Evolutionary conservation across 345 rosid species (phyloP).

Genomic region (Brassica cretica): DNA sequence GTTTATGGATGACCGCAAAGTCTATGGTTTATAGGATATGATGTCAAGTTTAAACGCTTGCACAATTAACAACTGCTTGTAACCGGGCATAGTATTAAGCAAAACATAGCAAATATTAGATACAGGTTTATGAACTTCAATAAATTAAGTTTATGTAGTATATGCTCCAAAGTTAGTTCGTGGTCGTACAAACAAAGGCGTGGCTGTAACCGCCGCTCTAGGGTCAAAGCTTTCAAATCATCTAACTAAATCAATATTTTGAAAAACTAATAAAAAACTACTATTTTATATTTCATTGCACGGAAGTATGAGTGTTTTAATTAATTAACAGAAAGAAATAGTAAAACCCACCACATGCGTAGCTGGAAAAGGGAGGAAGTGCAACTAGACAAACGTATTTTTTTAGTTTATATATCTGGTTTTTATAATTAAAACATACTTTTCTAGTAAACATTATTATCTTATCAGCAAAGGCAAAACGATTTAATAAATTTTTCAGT

Average conservation of each 20-base stretch:
- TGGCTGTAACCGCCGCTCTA: slow-evolving; percentile 15
- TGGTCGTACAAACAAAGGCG: slow-evolving; percentile 12
- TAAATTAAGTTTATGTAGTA: not conserved
- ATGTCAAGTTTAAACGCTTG: not conserved
- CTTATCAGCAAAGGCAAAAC: not conserved
- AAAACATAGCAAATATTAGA: not conserved
- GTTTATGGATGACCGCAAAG: not conserved
- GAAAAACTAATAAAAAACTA: not conserved
- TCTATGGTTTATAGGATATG: not conserved
- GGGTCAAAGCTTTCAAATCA: slow-evolving; percentile 19
- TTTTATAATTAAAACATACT: not conserved
- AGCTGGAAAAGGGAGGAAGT: slow-evolving; percentile 11
- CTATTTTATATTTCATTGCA: slow-evolving; percentile 12
- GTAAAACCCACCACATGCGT: slow-evolving; percentile 17
- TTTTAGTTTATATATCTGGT: not conserved
- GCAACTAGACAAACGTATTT: not conserved
- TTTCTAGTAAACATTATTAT: not conserved
- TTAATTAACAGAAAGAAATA: not conserved
- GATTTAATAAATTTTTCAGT: not conserved
- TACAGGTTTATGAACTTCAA: not conserved
- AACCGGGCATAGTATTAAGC: not conserved
- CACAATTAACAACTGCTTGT: not conserved
- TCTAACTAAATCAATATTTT: not conserved
- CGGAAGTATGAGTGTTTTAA: not conserved
- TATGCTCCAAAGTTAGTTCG: not conserved